These are phyloP conservation scores for Maudiozyma serrabonitensis DNA, from an alignment of 805 yeast genomes.

Conservation along the genomic window DNA sequence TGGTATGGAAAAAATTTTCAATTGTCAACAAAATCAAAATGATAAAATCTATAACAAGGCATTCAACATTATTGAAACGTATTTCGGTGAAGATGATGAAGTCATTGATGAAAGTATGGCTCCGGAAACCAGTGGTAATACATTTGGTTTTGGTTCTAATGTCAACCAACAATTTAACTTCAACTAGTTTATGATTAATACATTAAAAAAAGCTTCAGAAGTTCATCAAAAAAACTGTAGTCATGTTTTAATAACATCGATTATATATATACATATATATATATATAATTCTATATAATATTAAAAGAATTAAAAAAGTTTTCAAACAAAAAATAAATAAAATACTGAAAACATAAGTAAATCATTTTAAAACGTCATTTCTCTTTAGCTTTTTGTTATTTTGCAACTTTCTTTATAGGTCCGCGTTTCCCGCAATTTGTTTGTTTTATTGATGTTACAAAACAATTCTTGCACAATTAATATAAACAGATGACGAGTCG, in stretches of 20 bases:
- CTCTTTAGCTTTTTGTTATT: too few species aligned
- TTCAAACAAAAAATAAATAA: background rate
- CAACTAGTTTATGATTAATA: conserved; percentile 7
- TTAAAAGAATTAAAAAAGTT: background rate
- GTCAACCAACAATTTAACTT: conserved; percentile 39
- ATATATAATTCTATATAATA: background rate
- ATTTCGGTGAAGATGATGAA: conserved; percentile 76
- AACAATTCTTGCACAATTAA: too few species aligned
- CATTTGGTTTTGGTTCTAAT: conserved; percentile 78
- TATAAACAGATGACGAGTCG: too few species aligned
- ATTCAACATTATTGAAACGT: conserved; percentile 78
- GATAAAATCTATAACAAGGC: conserved; percentile 91
- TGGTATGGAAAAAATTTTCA: conserved; percentile 92
- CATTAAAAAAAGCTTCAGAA: background rate
- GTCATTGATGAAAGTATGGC: conserved; percentile 67
- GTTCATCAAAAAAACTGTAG: background rate
- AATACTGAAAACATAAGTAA: too few species aligned
- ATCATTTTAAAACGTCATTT: too few species aligned
- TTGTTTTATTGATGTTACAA: too few species aligned
- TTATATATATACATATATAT: background rate
- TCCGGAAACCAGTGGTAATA: conserved; percentile 69
- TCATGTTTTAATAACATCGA: too few species aligned
- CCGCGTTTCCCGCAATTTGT: too few species aligned
- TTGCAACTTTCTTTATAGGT: too few species aligned
- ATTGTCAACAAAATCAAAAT: conserved; percentile 84